Conservation (phyloP, 1,284 basidiomycete genomes). For the Neonothopanus nambi region DNA sequence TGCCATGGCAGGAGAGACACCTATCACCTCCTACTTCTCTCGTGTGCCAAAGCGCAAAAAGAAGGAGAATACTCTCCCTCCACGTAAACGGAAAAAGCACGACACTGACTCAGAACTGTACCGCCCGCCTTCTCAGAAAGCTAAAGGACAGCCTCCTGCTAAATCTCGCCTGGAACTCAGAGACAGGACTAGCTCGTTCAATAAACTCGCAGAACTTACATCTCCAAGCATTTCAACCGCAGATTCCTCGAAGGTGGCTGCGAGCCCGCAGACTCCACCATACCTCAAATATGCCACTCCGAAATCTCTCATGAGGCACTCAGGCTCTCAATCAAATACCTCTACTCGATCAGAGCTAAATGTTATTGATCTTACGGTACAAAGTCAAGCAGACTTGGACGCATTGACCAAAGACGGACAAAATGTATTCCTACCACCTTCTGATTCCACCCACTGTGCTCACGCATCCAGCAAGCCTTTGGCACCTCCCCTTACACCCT, state of each 20-base stretch:
- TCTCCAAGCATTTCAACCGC: neutral
- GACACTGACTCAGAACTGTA: neutral
- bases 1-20: constrained; percentile 15
- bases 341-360: no score
- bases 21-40: constrained; percentile 20
- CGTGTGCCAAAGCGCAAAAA: constrained; percentile 2
- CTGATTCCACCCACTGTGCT: neutral
- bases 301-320: constrained; percentile 5
- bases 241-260: neutral
- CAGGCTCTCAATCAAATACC: neutral
- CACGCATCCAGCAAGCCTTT: neutral
- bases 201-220: neutral
- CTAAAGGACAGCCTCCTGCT: constrained; percentile 1
- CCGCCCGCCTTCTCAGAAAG: constrained; percentile 4
- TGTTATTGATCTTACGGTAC: no score
- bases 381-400: no score
- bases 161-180: neutral
- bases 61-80: constrained; percentile 9
- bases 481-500: constrained; percentile 1
- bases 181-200: constrained; percentile 6
- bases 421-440: no score
- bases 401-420: no score
- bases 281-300: constrained; percentile 11
- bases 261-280: neutral
- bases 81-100: constrained; percentile 9